Conservation (phyloP, 2,329 filamentous ascomycete species). For the Aspergillus chevalieri region DNA sequence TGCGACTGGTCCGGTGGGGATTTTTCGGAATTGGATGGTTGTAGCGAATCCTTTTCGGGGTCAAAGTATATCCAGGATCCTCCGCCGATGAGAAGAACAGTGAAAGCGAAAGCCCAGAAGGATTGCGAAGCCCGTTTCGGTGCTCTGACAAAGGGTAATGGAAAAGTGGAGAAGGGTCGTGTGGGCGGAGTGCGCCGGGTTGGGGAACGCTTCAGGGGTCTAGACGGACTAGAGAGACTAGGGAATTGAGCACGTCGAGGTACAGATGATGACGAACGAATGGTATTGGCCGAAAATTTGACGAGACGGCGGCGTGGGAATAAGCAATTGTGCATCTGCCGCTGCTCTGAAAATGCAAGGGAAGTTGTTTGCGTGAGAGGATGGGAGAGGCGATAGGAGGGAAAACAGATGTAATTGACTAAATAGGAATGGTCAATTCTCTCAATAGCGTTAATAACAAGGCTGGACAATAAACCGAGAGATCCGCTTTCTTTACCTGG, state of each 20-base stretch:
- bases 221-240: background rate
- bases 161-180: constrained; percentile 22
- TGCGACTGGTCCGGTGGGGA: constrained; percentile 11
- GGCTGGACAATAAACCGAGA: background rate
- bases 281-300: constrained; percentile 25
- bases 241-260: constrained; percentile 4
- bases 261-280: constrained; percentile 12
- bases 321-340: constrained; percentile 32
- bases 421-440: too few species aligned
- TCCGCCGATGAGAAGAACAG: constrained; percentile 27
- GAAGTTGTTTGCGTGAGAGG: background rate
- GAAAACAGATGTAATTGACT: too few species aligned
- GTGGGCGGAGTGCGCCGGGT: constrained; percentile 16
- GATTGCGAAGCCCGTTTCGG: constrained; percentile 29
- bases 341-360: background rate
- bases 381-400: background rate
- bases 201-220: background rate
- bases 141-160: constrained; percentile 14
- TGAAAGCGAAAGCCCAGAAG: constrained; percentile 32
- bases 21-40: constrained; percentile 3
- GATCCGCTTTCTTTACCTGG: too few species aligned
- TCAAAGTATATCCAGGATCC: constrained; percentile 29
- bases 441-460: too few species aligned
- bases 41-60: constrained; percentile 5
- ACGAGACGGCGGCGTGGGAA: constrained; percentile 25